Percentiles rank a stretch among this genome's conserved stretches.
phyloP scores from a whole-genome alignment of 306 rosid species.

The Carpinus viminea region DNA sequence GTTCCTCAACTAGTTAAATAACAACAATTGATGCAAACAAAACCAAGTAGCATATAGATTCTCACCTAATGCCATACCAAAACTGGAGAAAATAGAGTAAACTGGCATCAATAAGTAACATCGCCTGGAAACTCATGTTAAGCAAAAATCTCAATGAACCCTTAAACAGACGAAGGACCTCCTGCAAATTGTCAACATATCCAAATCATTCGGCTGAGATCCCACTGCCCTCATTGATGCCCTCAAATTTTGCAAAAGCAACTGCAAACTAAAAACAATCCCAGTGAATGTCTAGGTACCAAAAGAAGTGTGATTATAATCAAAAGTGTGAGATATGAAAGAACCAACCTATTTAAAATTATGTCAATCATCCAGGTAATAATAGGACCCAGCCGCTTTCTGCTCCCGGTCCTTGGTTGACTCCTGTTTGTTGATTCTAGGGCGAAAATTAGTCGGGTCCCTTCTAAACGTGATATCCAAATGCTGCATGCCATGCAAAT shows the following conservation, averaged over 20 bases:
- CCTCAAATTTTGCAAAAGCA: slow-evolving; percentile 18
- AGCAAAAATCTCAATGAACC: slow-evolving; percentile 25
- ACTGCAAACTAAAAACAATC: slow-evolving; percentile 28
- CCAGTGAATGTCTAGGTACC: slow-evolving; percentile 7
- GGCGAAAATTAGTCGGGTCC: slow-evolving; percentile 92
- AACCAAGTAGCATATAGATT: slow-evolving; percentile 28
- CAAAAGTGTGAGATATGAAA: slow-evolving; percentile 9
- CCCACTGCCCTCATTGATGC: slow-evolving; percentile 30
- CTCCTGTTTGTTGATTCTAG: slow-evolving; percentile 85
- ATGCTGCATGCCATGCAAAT: slow-evolving; percentile 56
- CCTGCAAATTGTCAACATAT: slow-evolving; percentile 27
- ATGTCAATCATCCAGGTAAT: slow-evolving; percentile 84
- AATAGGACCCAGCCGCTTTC: slow-evolving; percentile 85
- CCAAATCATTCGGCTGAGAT: slow-evolving; percentile 2
- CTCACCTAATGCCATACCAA: slow-evolving; percentile 42
- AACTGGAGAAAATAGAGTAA: slow-evolving; percentile 43
- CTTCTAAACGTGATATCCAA: slow-evolving; percentile 93
- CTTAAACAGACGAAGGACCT: slow-evolving; percentile 21
- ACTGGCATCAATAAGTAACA: slow-evolving; percentile 35
- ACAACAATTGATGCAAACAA: neutral
- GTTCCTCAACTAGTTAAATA: neutral
- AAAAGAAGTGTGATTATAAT: neutral
- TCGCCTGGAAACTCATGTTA: slow-evolving; percentile 33
- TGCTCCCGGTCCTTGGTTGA: slow-evolving; percentile 95
- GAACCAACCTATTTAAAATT: slow-evolving; percentile 30